These are phyloP conservation scores for Thinopyrum elongatum DNA, from an alignment of 176 grass and related monocot genomes.

Conservation along the genomic window DNA sequence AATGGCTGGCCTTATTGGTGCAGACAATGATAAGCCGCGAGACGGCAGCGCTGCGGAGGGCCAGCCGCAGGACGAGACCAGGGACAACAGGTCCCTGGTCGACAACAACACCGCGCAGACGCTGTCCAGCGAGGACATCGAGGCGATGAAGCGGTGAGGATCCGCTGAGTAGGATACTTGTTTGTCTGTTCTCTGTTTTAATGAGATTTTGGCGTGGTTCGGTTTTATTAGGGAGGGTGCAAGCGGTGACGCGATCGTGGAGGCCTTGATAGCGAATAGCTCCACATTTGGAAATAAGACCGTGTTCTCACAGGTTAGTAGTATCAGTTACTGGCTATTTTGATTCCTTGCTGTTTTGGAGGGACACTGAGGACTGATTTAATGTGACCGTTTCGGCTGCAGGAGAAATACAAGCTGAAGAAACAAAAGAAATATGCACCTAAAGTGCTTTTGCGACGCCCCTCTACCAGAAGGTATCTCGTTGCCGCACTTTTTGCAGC, in stretches of 20 bases:
- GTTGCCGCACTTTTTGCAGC: background rate
- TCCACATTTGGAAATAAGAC: slow-evolving; percentile 89
- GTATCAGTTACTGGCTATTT: background rate
- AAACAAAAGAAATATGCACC: slow-evolving; percentile 99
- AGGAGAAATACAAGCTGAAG: slow-evolving; percentile 99
- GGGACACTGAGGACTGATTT: slow-evolving; percentile 2
- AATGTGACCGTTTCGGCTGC: background rate
- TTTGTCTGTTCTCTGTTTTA: background rate
- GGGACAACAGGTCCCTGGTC: slow-evolving; percentile 84
- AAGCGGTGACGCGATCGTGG: slow-evolving; percentile 76
- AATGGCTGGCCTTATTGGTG: background rate
- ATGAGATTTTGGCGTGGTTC: background rate
- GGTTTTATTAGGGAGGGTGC: slow-evolving; percentile 61
- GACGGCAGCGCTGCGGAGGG: slow-evolving; percentile 17
- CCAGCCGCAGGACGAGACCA: slow-evolving; percentile 37
- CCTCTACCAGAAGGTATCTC: slow-evolving; percentile 68
- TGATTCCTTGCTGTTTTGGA: background rate
- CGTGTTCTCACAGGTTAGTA: slow-evolving; percentile 74
- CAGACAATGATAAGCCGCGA: slow-evolving; percentile 51
- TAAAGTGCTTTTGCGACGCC: slow-evolving; percentile 85
- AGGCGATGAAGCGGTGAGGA: slow-evolving; percentile 75
- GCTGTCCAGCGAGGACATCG: slow-evolving; percentile 89
- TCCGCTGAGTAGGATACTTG: background rate
- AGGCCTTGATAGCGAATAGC: slow-evolving; percentile 93
- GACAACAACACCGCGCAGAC: slow-evolving; percentile 94